Evolutionary conservation across 768 basidiomycete species (phyloP), one percentile per base, ranked within the genome.

Genomic region (Lyophyllum semitale): DNA sequence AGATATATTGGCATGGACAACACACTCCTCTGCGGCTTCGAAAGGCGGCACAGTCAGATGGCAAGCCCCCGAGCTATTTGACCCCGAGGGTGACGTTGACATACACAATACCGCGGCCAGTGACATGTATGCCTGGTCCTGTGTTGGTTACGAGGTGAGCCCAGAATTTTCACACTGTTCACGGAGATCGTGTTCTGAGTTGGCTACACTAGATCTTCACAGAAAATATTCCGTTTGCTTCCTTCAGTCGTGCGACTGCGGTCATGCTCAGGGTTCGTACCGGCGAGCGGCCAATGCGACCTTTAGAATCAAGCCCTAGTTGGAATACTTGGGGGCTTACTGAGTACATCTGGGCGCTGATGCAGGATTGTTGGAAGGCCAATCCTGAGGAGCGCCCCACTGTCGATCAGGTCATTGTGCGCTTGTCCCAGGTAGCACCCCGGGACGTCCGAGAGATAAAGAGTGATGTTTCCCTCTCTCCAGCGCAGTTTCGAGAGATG

Each of bases 101-200:
- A 23, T 18, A 5, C 15, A 57, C 26, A 25, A 54, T 33, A 61
- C 57, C 9, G 61, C 58, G 13, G 51, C 55, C 8, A 67, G 62
- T 17, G 69, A 70, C 54, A 50, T 70, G 18, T 70, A 68, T 41
- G 65, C 69, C 15, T 68, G 64, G 53, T 51, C 60, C 2, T 64
- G 65, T 37, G 63, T 67, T n/a, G 64, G 56, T 45, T 66, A 66
- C 29, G 65, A 70, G 60, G 68, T 68, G 38, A 8, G 57, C 61
- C 29, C 22, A 17, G 11, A 38, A 38, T 18, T 2, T n/a, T 38
- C 5, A 18, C n/a, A 38, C 17, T 2, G 9, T 38, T 11, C 37
- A 17, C 18, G 13, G 7, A 8, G 20, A 32, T n/a, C 38, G 2
- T 33, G 48, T 5, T 18, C 1, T 38, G 4, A 9, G 33, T n/a